Evolutionary conservation across 2,329 filamentous ascomycete species (phyloP).

Genomic region (Fusarium xylarioides): DNA sequence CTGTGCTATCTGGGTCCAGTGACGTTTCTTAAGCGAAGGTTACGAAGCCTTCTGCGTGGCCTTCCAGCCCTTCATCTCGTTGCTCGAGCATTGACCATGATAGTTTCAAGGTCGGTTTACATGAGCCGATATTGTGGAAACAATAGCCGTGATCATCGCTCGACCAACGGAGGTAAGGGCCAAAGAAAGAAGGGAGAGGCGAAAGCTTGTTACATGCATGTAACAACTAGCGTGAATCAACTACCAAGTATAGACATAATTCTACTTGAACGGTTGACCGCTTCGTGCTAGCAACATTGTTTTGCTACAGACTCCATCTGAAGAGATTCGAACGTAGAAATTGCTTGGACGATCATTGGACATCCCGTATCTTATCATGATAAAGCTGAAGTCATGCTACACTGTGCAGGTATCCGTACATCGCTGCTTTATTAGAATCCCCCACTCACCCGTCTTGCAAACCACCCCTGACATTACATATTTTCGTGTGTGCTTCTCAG

Average conservation of each 20-base stretch:
- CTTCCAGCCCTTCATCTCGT: slow-evolving; percentile 18
- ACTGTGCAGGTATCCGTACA: slow-evolving; percentile 10
- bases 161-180: slow-evolving; percentile 18
- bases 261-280: neutral
- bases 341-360: slow-evolving; percentile 13
- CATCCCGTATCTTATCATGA: slow-evolving; percentile 10
- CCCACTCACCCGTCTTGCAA: slow-evolving; percentile 26
- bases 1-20: slow-evolving; percentile 29
- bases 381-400: slow-evolving; percentile 14
- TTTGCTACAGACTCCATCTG: neutral
- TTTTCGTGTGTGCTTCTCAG: neutral
- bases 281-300: neutral
- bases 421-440: neutral
- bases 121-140: slow-evolving; percentile 30
- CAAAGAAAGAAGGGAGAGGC: slow-evolving; percentile 29
- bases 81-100: slow-evolving; percentile 6
- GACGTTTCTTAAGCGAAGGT: slow-evolving; percentile 33
- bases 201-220: slow-evolving; percentile 22
- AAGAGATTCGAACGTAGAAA: slow-evolving; percentile 8
- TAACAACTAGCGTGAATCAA: neutral
- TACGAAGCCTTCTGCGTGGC: slow-evolving; percentile 35
- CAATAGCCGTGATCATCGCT: slow-evolving; percentile 26
- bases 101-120: slow-evolving; percentile 31
- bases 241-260: neutral
- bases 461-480: slow-evolving; percentile 25